Evolutionary conservation across 2,329 filamentous ascomycete genomes (phyloP).

Genomic region (Remersonia thermophila): DNA sequence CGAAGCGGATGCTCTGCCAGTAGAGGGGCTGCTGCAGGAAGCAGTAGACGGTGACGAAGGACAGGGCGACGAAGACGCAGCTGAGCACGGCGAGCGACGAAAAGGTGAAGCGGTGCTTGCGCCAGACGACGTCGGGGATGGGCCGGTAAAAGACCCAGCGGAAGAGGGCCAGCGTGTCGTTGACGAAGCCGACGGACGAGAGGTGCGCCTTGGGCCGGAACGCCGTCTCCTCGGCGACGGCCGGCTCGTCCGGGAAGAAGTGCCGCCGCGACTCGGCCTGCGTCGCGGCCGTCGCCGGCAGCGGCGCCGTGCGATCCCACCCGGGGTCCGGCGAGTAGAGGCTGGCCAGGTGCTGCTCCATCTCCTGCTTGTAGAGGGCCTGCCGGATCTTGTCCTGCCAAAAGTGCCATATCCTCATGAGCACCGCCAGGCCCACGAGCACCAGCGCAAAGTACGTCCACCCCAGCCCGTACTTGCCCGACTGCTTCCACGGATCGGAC

Average conservation of each 20-base stretch:
- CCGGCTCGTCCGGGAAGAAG: constrained; percentile 58
- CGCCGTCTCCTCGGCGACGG: constrained; percentile 38
- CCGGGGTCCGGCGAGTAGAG: constrained; percentile 40
- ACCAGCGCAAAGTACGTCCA: constrained; percentile 82
- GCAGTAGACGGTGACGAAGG: constrained; percentile 67
- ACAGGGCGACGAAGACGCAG: constrained; percentile 54
- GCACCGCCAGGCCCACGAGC: constrained; percentile 52
- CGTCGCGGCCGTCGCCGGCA: constrained; percentile 31
- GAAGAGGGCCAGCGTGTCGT: constrained; percentile 70
- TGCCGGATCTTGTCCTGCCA: constrained; percentile 91
- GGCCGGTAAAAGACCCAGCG: constrained; percentile 84
- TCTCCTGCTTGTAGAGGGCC: constrained; percentile 74
- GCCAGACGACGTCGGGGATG: constrained; percentile 59
- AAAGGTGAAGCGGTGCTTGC: constrained; percentile 60
- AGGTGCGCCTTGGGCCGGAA: constrained; percentile 59
- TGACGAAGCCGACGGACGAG: constrained; percentile 61
- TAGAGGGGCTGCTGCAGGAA: constrained; percentile 83
- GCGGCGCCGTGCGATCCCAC: constrained; percentile 31
- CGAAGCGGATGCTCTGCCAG: constrained; percentile 74
- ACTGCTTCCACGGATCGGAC: constrained; percentile 66
- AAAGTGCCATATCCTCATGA: constrained; percentile 70
- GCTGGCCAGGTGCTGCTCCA: constrained; percentile 50
- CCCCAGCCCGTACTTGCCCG: constrained; percentile 74
- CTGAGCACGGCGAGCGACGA: constrained; percentile 64
- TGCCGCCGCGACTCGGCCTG: constrained; percentile 44